These are phyloP conservation scores for Plectosphaerella plurivora DNA, from an alignment of 2,329 filamentous ascomycete species.

Conservation along the genomic window DNA sequence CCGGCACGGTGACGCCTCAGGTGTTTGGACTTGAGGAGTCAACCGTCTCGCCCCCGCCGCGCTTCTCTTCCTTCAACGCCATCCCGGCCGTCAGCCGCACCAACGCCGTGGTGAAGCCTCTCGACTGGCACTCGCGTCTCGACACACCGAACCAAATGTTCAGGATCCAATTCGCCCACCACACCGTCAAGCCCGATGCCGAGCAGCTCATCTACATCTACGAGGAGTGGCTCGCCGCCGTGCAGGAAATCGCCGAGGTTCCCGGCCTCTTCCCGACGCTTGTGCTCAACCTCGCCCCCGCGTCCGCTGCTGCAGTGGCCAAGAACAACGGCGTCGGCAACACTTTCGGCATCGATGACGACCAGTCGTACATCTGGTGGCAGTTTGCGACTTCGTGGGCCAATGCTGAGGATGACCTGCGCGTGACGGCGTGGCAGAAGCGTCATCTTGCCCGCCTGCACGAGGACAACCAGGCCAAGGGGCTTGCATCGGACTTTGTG, in stretches of 20 bases:
- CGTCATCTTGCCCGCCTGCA: slow-evolving; percentile 23
- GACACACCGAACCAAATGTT: slow-evolving; percentile 29
- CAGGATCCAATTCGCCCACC: slow-evolving; percentile 28
- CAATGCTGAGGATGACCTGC: slow-evolving; percentile 26
- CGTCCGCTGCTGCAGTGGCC: slow-evolving; percentile 20
- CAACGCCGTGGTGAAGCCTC: slow-evolving; percentile 21
- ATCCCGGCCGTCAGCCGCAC: slow-evolving; percentile 16
- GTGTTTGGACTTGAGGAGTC: slow-evolving; percentile 29
- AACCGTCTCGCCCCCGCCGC: slow-evolving; percentile 22
- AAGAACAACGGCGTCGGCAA: slow-evolving; percentile 32
- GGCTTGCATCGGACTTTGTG: slow-evolving; percentile 25
- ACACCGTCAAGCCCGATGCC: slow-evolving; percentile 29
- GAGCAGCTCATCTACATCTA: slow-evolving; percentile 25
- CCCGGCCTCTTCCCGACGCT: slow-evolving; percentile 31
- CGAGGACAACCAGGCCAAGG: slow-evolving; percentile 21
- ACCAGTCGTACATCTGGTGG: slow-evolving; percentile 26
- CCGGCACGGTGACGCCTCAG: slow-evolving; percentile 14
- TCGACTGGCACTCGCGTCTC: slow-evolving; percentile 18
- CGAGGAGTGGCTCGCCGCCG: slow-evolving; percentile 25
- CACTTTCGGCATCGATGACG: slow-evolving; percentile 26
- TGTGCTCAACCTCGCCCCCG: slow-evolving; percentile 23
- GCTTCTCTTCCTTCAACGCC: slow-evolving; percentile 24
- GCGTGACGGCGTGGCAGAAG: slow-evolving; percentile 26
- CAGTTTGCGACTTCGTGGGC: slow-evolving; percentile 32
- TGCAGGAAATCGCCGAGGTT: slow-evolving; percentile 26